Conservation (phyloP, 176 grass and related monocot genomes). For the Calamus simplicifolius region DNA sequence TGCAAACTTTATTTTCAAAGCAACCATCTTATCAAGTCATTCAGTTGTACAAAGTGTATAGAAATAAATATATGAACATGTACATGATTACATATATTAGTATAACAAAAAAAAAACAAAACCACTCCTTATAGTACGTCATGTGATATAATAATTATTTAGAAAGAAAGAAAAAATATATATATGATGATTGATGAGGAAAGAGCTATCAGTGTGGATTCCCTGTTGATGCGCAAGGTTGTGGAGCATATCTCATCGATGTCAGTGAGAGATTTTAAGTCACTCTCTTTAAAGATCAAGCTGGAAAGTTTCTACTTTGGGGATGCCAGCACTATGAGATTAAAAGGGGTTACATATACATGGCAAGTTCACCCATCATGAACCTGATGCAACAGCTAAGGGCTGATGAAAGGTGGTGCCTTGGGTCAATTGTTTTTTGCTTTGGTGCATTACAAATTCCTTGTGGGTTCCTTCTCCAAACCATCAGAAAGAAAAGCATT, state of each 20-base stretch:
- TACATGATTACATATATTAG: background rate
- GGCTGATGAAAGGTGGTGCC: slow-evolving; percentile 14
- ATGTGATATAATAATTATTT: no score
- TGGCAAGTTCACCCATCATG: slow-evolving; percentile 7
- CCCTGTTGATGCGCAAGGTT: background rate
- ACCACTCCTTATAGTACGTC: no score
- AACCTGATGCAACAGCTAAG: slow-evolving; percentile 23
- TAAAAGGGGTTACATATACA: slow-evolving; percentile 12
- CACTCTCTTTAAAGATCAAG: slow-evolving; percentile 1
- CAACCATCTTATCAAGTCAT: slow-evolving; percentile 27
- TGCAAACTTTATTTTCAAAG: background rate
- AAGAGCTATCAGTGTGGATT: slow-evolving; percentile 9
- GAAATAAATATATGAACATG: slow-evolving; percentile 7
- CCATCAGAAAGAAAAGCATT: no score
- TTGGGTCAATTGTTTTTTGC: background rate
- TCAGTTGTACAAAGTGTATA: slow-evolving; percentile 25
- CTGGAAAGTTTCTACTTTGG: slow-evolving; percentile 26
- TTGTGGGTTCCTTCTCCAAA: background rate
- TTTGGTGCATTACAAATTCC: background rate
- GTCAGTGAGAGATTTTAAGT: slow-evolving; percentile 12
- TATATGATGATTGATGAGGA: no score
- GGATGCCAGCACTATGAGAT: slow-evolving; percentile 18
- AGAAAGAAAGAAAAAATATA: no score
- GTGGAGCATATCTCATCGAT: slow-evolving; percentile 2
- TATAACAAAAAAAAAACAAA: no score